These are phyloP conservation scores for Toxoplasma gondii DNA, from an alignment of 169 alveolate genomes.

Conservation along the genomic window DNA sequence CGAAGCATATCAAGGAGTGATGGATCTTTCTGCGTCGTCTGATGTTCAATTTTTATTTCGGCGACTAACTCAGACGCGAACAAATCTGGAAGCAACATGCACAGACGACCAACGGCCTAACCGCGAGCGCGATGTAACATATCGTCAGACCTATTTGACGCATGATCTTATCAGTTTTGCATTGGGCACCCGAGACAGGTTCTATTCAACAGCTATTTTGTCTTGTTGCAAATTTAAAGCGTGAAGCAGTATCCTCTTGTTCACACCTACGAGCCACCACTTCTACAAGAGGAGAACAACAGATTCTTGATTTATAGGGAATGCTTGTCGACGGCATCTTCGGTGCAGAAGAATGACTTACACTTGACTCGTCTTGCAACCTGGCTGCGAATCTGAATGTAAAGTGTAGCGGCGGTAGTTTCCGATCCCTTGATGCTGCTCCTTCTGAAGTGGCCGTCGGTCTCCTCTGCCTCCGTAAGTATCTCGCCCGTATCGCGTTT, in stretches of 20 bases:
- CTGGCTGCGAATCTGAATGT: background rate
- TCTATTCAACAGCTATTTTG: too few relatives aligned
- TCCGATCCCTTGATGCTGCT: background rate
- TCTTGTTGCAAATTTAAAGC: too few relatives aligned
- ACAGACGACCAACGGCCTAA: background rate
- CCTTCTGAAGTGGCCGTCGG: background rate
- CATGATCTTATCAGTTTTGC: too few relatives aligned
- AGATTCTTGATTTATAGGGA: too few relatives aligned
- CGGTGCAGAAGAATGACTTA: background rate
- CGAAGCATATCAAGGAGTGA: background rate
- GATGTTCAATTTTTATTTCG: background rate
- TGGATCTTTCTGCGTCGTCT: background rate
- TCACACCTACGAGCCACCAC: too few relatives aligned
- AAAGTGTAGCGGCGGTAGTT: background rate
- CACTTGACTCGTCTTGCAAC: background rate
- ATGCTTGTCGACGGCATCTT: too few relatives aligned
- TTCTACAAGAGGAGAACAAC: too few relatives aligned
- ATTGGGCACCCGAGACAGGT: too few relatives aligned
- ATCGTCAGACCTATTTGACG: too few relatives aligned
- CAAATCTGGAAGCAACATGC: background rate
- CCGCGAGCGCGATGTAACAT: too few relatives aligned
- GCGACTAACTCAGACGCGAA: background rate
- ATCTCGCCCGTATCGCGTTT: background rate
- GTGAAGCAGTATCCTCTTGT: too few relatives aligned
- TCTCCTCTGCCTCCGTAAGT: background rate